Conservation (phyloP, 2,329 filamentous ascomycete species). For the Cercospora berteroae region DNA sequence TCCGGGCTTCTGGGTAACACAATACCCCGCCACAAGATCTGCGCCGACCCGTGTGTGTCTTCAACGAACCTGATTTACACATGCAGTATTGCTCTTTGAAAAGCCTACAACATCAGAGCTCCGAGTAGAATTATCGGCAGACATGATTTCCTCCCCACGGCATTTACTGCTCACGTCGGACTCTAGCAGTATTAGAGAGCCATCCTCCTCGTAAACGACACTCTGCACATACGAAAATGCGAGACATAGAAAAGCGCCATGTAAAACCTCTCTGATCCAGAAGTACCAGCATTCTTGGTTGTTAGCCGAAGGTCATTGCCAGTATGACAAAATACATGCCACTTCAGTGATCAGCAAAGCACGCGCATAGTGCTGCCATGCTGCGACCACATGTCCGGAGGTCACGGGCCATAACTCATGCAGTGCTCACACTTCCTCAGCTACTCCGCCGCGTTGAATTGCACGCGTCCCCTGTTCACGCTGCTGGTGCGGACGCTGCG, state of each 20-base stretch:
- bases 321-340: neutral
- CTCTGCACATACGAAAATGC: neutral
- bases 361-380: constrained; percentile 1
- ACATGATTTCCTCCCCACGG: neutral
- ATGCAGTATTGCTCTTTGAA: neutral
- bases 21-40: neutral
- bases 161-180: neutral
- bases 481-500: neutral
- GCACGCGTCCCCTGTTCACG: neutral
- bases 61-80: neutral
- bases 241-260: neutral
- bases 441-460: neutral
- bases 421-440: neutral
- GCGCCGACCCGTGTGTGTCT: neutral
- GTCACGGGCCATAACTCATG: neutral
- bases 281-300: neutral
- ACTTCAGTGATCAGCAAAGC: neutral
- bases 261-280: neutral
- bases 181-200: neutral
- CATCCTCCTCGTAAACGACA: neutral
- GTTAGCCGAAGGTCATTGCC: neutral
- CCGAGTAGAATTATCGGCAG: neutral
- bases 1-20: neutral
- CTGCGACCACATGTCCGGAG: neutral
- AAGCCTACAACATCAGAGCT: neutral